Evolutionary conservation across 2,329 filamentous ascomycete species (phyloP), one percentile per base, ranked within the genome.

Genomic region (Fusarium sp.): DNA sequence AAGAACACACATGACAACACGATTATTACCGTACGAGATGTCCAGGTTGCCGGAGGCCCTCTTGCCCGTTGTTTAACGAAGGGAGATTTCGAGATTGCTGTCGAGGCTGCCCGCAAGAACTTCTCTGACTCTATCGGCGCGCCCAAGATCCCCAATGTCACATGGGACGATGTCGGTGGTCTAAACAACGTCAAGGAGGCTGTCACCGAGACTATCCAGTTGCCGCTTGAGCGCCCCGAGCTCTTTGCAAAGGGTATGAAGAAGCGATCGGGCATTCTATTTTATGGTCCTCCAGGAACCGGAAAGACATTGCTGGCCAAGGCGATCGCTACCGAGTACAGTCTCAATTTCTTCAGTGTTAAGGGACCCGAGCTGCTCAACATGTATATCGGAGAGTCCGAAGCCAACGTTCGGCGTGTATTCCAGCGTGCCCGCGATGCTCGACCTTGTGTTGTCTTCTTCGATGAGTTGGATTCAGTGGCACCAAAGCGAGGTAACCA

Each of bases 181-280:
- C 85, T 98, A 33, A 90, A 92, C 31, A 94, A 97, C 73, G 94
- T 98, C 78, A 98, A 98, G 83, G 94, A 97, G 71, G 94, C 95
- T n/a, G 92, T 98, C 54, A 93, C 94, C 78, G 96, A 98, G 79
- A 98, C 96, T 0, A 98, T 98, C 55, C 95, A 98, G 78, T 85
- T 98, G 36, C 96, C 95, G 0, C 87, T 98, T 2, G 93, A 97
- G 66, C 87, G 94, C 11, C 95, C 95, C 1, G 96, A 98, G 78
- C 87, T 98, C 2, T 98, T 98, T 75, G 94, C 94, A 33, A 97
- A 95, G 83, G 96, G 95, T 50, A 96, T 98, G 92, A 98, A 98
- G 87, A 98, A 98, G 83, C 91, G 95, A 42, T 97, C 93, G 22
- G 94, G 94, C 72, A 97, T 97, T 70, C 80, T 97, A 24, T 97